Evolutionary conservation across 257 asterid genomes (phyloP).

Genomic region (Plectranthus barbatus): DNA sequence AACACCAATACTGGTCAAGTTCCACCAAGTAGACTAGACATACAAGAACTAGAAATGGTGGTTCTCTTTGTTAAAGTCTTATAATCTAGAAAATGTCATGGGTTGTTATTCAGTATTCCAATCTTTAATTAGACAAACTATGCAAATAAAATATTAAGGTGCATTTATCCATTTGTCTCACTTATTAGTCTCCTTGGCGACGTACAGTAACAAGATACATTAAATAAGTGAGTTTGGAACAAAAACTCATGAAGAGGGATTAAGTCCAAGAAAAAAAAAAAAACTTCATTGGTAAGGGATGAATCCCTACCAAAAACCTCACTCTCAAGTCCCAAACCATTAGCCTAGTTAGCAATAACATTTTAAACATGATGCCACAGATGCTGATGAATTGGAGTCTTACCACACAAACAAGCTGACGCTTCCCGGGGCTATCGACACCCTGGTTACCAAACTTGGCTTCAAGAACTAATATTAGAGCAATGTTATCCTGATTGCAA

Average conservation of each 20-base stretch:
- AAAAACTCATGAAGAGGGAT: not conserved
- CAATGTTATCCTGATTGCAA: constrained; percentile 73
- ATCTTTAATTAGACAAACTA: too few relatives aligned
- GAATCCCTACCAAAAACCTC: not conserved
- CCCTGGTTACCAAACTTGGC: constrained; percentile 85
- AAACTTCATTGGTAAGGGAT: not conserved
- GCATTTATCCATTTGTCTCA: too few relatives aligned
- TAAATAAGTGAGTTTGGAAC: not conserved
- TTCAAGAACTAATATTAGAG: constrained; percentile 83
- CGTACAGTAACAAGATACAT: too few relatives aligned
- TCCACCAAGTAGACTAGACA: constrained; percentile 15
- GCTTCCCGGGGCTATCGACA: constrained; percentile 73
- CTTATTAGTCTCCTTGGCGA: too few relatives aligned
- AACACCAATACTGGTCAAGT: constrained; percentile 9
- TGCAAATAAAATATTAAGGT: too few relatives aligned
- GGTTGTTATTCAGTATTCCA: too few relatives aligned
- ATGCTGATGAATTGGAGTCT: constrained; percentile 17
- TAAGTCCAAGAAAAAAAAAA: not conserved
- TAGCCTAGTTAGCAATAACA: not conserved
- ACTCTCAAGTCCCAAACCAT: not conserved
- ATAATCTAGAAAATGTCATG: too few relatives aligned
- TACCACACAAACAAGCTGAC: constrained; percentile 97
- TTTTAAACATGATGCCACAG: not conserved
- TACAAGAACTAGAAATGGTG: too few relatives aligned
- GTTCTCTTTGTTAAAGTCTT: too few relatives aligned